Percentiles rank a stretch among this genome's conserved stretches.
These are phyloP conservation scores for Penicillium lividum DNA, from an alignment of 495 filamentous ascomycete species.

Conservation along the genomic window DNA sequence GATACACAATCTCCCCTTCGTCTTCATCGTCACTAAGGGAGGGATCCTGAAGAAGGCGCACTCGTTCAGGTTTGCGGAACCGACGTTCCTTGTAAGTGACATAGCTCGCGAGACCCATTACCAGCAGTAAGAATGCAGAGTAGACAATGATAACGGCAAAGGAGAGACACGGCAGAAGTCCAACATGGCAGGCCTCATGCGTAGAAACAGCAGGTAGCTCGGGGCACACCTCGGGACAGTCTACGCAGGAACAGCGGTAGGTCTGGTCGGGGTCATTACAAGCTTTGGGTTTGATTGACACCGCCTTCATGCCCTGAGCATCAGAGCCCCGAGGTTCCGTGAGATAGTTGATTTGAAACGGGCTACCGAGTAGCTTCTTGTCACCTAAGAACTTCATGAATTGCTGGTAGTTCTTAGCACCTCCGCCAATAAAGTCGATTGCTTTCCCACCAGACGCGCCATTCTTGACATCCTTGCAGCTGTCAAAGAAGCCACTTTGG, in stretches of 20 bases:
- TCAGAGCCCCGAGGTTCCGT: conserved; percentile 54
- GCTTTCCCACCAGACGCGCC: conserved; percentile 87
- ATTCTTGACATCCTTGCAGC: conserved; percentile 98
- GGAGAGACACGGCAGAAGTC: conserved; percentile 82
- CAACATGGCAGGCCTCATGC: conserved; percentile 74
- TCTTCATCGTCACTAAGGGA: conserved; percentile 86
- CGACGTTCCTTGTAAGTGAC: conserved; percentile 71
- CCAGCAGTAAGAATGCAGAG: conserved; percentile 66
- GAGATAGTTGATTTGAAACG: conserved; percentile 96
- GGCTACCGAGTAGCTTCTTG: conserved; percentile 83
- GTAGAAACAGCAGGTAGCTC: conserved; percentile 71
- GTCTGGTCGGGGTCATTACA: conserved; percentile 85
- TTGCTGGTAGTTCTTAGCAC: conserved; percentile 82
- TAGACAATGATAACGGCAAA: conserved; percentile 91
- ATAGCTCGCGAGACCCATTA: conserved; percentile 68
- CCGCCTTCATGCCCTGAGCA: conserved; percentile 60
- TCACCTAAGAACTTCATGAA: conserved; percentile 92
- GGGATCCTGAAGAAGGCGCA: conserved; percentile 83
- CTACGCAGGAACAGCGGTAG: conserved; percentile 89
- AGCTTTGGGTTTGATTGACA: conserved; percentile 67
- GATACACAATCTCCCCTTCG: conserved; percentile 72
- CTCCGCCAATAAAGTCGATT: conserved; percentile 93
- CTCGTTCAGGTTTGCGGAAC: conserved; percentile 72
- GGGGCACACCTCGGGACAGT: conserved; percentile 84
- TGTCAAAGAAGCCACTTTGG: conserved; percentile 88